Base-by-base conservation (phyloP, 495 filamentous ascomycete species). In the Amniculicola lignicola region DNA sequence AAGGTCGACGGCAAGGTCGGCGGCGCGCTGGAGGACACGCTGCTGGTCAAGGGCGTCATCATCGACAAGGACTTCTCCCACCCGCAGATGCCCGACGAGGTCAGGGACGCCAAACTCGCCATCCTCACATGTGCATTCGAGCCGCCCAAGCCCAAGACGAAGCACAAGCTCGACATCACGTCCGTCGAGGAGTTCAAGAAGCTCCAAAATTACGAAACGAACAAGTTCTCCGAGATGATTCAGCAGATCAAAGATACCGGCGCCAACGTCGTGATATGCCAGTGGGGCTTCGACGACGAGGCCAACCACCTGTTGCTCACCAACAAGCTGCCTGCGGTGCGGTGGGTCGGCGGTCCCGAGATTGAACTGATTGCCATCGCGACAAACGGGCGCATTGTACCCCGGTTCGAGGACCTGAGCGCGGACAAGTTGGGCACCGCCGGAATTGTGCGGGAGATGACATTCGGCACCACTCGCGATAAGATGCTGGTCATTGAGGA, bases 401-500 rank as follows among this genome's bases (percentile, higher is more conserved):
- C 93, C 15, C 82, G 93, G 52, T 99, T 99, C 71, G 93, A 96
- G 74, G 93, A 99, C 60, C 75, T 99, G 63, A 89, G 79, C 64
- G 67, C 88, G 6, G 87, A 87, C 63, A 99, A 99, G 75, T 81
- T 99, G 42, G 93, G 93, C 48, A 84, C 74, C 4, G 93, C 93
- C 21, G 93, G 93, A 44, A 75, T 93, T 43, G 92, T 99, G 33
- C 80, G 92, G 47, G 90, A 97, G 74, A 87, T 97, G 84, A 86
- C 80, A 29, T 99, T 99, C 65, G 93, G 93, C 62, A 99, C 93
- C 3, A 97, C 94, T 23, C 81, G 93, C 67, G 93, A 99, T 71
- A 96, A 96, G 81, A 99, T 99, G 93, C 80, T 99, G 53, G 88
- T 99, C 47, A 97, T 99, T 65, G 93, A 99, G 72, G 93, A 97